Conservation (phyloP, 768 basidiomycete genomes). For the Lentinus brumalis region DNA sequence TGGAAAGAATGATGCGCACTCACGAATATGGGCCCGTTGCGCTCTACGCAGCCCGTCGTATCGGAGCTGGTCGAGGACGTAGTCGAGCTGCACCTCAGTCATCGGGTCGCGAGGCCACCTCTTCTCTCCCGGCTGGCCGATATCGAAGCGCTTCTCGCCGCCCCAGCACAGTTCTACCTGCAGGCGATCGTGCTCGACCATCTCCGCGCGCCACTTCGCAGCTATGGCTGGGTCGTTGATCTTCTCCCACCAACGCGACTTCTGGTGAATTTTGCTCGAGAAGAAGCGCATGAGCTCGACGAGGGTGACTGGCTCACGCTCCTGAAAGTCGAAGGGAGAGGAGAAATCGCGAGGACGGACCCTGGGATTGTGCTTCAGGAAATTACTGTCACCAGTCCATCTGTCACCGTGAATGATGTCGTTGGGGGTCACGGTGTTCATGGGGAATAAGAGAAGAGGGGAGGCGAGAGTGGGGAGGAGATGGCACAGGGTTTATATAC, state of each 20-base stretch:
- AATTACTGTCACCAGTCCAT: too few species aligned
- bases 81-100: constrained; percentile 11
- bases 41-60: neutral
- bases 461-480: too few species aligned
- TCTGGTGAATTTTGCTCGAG: constrained; percentile 8
- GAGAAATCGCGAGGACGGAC: neutral
- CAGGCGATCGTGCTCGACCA: constrained; percentile 14
- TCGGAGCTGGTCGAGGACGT: constrained; percentile 14
- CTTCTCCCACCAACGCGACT: constrained; percentile 23
- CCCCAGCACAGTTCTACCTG: constrained; percentile 6
- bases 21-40: constrained; percentile 9
- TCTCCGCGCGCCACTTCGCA: constrained; percentile 15
- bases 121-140: neutral
- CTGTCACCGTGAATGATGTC: too few species aligned
- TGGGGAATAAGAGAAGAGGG: too few species aligned
- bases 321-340: constrained; percentile 7
- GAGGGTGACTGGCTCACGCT: constrained; percentile 5
- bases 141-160: neutral
- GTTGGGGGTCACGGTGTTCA: too few species aligned
- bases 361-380: too few species aligned
- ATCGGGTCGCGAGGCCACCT: constrained; percentile 16
- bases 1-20: neutral
- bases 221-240: constrained; percentile 13
- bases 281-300: constrained; percentile 19
- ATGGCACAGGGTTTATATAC: too few species aligned